phyloP scores from a whole-genome alignment of 495 filamentous ascomycete species.

The Xylaria cubensis region DNA sequence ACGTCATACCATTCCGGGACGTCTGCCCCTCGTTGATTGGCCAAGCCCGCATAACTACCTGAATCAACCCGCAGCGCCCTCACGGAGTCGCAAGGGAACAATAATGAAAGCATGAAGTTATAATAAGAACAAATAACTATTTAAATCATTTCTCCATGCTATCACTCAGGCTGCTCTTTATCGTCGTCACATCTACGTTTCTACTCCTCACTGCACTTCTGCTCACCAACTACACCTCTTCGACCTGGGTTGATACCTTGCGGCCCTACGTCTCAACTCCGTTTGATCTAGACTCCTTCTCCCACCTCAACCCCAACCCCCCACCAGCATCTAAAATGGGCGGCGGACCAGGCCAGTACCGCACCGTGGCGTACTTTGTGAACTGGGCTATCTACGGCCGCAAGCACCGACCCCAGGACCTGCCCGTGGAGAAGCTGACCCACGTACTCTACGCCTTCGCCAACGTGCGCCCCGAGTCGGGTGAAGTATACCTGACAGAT shows the following conservation, averaged over 20 bases:
- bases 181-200: background rate
- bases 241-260: slow-evolving; percentile 5
- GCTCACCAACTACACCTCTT: slow-evolving; percentile 4
- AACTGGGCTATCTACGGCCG: slow-evolving; percentile 96
- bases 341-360: slow-evolving; percentile 59
- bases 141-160: background rate
- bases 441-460: slow-evolving; percentile 84
- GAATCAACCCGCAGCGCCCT: background rate
- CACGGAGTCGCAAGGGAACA: no score
- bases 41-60: background rate
- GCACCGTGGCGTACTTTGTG: slow-evolving; percentile 82
- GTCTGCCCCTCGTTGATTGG: slow-evolving; percentile 16
- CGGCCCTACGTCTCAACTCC: slow-evolving; percentile 1
- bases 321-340: slow-evolving; percentile 46
- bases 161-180: background rate
- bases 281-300: background rate
- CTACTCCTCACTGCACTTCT: slow-evolving; percentile 11
- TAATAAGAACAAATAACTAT: slow-evolving; percentile 5
- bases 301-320: background rate
- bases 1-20: slow-evolving; percentile 22
- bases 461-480: slow-evolving; percentile 68
- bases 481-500: slow-evolving; percentile 78
- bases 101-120: background rate
- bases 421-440: slow-evolving; percentile 86
- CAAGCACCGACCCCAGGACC: slow-evolving; percentile 83